Evolutionary conservation across 768 basidiomycete genomes (phyloP).

Genomic region (Amyloporia xantha): DNA sequence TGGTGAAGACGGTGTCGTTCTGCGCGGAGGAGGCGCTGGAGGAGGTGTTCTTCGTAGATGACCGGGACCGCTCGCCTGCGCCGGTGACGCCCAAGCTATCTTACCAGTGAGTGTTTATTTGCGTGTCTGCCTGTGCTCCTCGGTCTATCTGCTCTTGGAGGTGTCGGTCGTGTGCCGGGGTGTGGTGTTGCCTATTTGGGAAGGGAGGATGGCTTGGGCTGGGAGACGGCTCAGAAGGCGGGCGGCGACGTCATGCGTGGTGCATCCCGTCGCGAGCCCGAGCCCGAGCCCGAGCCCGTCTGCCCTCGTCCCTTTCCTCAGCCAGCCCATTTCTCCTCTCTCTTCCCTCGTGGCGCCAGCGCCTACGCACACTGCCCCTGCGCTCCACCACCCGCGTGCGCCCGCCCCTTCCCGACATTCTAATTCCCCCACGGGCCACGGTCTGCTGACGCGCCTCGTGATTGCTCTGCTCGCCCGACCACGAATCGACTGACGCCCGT

Average conservation of each 20-base stretch:
- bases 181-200: conserved; percentile 1
- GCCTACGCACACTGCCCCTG: too few species aligned
- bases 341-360: neutral
- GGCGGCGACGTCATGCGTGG: conserved; percentile 1
- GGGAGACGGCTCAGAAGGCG: too few species aligned
- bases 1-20: conserved; percentile 58
- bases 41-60: conserved; percentile 61
- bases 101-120: conserved; percentile 50
- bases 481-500: conserved; percentile 5
- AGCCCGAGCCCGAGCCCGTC: neutral
- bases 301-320: neutral
- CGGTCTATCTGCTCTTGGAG: too few species aligned
- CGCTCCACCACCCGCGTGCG: too few species aligned
- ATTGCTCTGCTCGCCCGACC: too few species aligned
- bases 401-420: too few species aligned
- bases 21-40: conserved; percentile 44
- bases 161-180: neutral
- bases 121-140: neutral
- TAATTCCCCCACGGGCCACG: neutral
- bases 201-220: conserved; percentile 1
- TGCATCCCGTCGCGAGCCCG: neutral
- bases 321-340: neutral
- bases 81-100: conserved; percentile 56
- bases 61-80: conserved; percentile 73
- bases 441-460: conserved; percentile 1